phyloP scores from a whole-genome alignment of 805 yeast species.

The Blastobotrys parvus region DNA sequence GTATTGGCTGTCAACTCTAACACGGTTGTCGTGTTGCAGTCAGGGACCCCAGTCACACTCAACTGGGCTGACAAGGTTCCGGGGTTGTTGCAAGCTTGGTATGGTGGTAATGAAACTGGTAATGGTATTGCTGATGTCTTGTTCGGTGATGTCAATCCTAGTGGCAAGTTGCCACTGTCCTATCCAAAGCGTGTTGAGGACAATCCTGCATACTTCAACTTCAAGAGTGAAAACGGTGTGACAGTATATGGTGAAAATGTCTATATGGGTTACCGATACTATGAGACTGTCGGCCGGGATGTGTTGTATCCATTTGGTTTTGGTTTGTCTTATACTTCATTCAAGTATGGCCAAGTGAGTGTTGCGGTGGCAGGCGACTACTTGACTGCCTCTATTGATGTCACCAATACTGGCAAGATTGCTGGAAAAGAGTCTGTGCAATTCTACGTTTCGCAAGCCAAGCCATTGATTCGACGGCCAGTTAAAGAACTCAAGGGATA shows the following conservation, averaged over 20 bases:
- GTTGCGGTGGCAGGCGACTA: conserved; percentile 2
- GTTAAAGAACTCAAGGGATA: conserved; percentile 52
- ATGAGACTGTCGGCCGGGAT: conserved; percentile 41
- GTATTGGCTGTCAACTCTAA: conserved; percentile 42
- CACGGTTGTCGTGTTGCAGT: conserved; percentile 46
- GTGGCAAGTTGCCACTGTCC: conserved; percentile 49
- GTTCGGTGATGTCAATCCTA: conserved; percentile 53
- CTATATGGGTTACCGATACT: conserved; percentile 54
- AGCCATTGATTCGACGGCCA: conserved; percentile 41
- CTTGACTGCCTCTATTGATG: conserved; percentile 29
- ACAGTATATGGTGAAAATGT: conserved; percentile 59
- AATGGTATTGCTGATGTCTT: conserved; percentile 52
- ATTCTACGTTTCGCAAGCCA: conserved; percentile 35
- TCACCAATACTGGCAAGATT: conserved; percentile 40
- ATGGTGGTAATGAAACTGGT: conserved; percentile 51
- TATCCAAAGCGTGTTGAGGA: conserved; percentile 46
- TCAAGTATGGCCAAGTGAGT: conserved; percentile 23
- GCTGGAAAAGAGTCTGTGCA: conserved; percentile 49
- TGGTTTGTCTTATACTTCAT: conserved; percentile 53
- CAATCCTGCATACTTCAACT: conserved; percentile 49
- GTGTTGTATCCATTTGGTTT: conserved; percentile 54
- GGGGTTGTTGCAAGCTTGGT: conserved; percentile 46
- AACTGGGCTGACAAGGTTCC: conserved; percentile 42
- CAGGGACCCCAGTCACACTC: conserved; percentile 54
- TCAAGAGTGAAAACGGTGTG: conserved; percentile 42